These are phyloP conservation scores for Begonia loranthoides DNA, from an alignment of 306 rosid genomes.

Conservation along the genomic window DNA sequence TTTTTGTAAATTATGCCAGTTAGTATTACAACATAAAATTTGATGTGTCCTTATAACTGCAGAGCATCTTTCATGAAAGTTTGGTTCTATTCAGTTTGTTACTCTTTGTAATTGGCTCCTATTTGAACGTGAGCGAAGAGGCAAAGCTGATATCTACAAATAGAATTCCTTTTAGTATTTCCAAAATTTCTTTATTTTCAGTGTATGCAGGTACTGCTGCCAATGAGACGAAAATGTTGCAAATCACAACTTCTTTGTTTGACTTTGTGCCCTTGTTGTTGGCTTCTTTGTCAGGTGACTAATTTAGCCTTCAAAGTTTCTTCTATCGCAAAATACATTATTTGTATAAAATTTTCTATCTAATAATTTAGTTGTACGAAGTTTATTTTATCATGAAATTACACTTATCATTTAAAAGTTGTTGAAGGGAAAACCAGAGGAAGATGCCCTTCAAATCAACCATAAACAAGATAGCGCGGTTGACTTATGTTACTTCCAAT, in stretches of 20 bases:
- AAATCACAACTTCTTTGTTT: not conserved
- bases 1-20: conserved; percentile 44
- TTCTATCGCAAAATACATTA: too few relatives aligned
- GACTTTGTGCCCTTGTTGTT: too few relatives aligned
- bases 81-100: not conserved
- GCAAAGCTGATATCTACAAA: not conserved
- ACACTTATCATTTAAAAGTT: too few relatives aligned
- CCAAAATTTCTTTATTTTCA: too few relatives aligned
- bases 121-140: not conserved
- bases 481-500: too few relatives aligned
- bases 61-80: not conserved
- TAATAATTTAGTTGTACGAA: too few relatives aligned
- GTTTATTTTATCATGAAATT: too few relatives aligned
- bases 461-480: too few relatives aligned
- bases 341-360: too few relatives aligned
- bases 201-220: not conserved
- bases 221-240: not conserved
- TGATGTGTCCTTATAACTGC: conserved; percentile 9
- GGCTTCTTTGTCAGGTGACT: not conserved
- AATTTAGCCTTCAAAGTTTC: too few relatives aligned
- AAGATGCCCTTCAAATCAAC: too few relatives aligned
- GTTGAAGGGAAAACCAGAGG: too few relatives aligned
- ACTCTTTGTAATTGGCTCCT: not conserved
- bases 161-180: not conserved
- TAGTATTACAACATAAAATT: conserved; percentile 41